Evolutionary conservation across 2,329 filamentous ascomycete genomes (phyloP), one percentile per base, ranked within the genome.

Genomic region (Emydomyces testavorans): DNA sequence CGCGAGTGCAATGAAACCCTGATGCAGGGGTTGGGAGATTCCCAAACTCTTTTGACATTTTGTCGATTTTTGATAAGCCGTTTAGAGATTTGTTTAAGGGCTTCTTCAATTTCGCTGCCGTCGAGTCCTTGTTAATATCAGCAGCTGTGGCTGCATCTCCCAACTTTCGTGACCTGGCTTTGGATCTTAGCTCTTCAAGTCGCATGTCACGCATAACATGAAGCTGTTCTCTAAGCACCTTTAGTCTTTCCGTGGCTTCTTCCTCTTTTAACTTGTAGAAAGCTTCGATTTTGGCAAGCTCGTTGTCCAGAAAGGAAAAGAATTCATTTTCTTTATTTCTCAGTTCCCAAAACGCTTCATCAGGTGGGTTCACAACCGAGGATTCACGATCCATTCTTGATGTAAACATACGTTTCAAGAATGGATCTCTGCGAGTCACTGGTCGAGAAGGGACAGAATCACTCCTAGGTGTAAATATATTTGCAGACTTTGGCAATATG

Each of bases 191-290:
- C 60, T 95, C 87, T 45, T 82, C 76, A 23, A 86, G 75, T 18
- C 90, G 80, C 11, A 83, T 78, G 62, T 93, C 87, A 37, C 88
- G 78, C 87, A 96, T 94, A 57, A 93, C 84, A 60, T 94, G 89
- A 26, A 98, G 73, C 62, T 98, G 92, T 44, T 88, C 79, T 35
- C 85, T 78, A 39, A 98, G 71, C 3, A 83, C 64, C 0, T 71
- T 69, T 20, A 95, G 69, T 1, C 89, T 78, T 47, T 81, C 70
- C 0, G 79, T 83, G 0, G 90, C 86, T 61, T 95, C 86, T 23
- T 85, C 76, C 61, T 98, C 92, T 61, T 95, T 95, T 55, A 78
- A 70, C 56, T 78, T 80, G 70, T 96, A 96, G 60, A 98, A 98
- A 0, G 72, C 68, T 61, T 98, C 89, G 8, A 98, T 86, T 66